A percentile compares a stretch with the other conserved stretches of the same genome.
Evolutionary conservation across 1,284 basidiomycete genomes (phyloP).

Genomic region (Inonotus obliquus): DNA sequence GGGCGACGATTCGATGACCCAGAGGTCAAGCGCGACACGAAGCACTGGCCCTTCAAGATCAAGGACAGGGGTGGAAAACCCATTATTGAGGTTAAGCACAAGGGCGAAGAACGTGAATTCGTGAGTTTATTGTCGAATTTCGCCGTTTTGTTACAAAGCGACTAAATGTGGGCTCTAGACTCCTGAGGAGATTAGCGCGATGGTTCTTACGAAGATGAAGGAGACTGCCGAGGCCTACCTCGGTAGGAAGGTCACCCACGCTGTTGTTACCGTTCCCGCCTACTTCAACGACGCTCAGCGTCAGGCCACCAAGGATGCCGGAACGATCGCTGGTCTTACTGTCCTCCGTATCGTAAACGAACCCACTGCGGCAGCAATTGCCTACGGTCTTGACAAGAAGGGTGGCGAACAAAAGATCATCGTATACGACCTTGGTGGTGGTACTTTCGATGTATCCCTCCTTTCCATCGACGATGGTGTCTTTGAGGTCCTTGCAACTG

Average conservation of each 20-base stretch:
- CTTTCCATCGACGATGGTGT: conserved; percentile 97
- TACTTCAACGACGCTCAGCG: conserved; percentile 99
- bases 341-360: conserved; percentile 99
- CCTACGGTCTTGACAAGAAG: conserved; percentile 98
- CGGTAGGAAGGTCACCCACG: conserved; percentile 94
- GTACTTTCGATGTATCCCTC: conserved; percentile 98
- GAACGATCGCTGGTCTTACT: conserved; percentile 92
- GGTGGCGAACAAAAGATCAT: conserved; percentile 92
- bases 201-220: conserved; percentile 98
- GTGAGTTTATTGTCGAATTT: conserved; percentile 39
- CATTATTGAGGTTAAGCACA: conserved; percentile 80
- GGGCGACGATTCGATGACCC: conserved; percentile 80
- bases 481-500: conserved; percentile 96
- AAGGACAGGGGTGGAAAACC: conserved; percentile 84
- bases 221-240: conserved; percentile 99
- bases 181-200: conserved; percentile 89
- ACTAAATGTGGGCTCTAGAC: conserved; percentile 38
- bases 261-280: conserved; percentile 97
- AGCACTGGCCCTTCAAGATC: conserved; percentile 87
- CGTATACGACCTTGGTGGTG: conserved; percentile 97
- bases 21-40: conserved; percentile 78
- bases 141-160: neutral
- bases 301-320: conserved; percentile 98
- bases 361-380: conserved; percentile 96
- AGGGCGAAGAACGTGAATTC: conserved; percentile 82